Evolutionary conservation across 768 basidiomycete genomes (phyloP).

Genomic region (Pholiota microspora): DNA sequence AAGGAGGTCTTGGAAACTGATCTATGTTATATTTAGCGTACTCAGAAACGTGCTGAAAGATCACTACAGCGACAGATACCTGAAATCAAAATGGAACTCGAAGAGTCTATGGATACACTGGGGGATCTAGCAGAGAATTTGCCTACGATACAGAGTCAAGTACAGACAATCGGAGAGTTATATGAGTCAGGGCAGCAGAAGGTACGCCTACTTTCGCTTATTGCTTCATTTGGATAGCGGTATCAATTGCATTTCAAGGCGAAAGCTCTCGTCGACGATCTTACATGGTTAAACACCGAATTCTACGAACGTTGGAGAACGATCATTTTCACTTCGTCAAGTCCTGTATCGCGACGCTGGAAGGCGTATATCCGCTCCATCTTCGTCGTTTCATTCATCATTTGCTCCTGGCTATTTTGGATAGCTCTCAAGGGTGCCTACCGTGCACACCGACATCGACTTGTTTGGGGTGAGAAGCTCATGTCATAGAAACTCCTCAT

Average conservation of each 20-base stretch:
- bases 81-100: conserved; percentile 56
- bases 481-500: conserved; percentile 49
- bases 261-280: conserved; percentile 55
- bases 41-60: conserved; percentile 55
- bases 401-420: conserved; percentile 60
- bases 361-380: conserved; percentile 59
- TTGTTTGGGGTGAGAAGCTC: conserved; percentile 78
- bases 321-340: conserved; percentile 70
- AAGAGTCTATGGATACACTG: conserved; percentile 58
- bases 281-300: conserved; percentile 77
- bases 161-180: conserved; percentile 57
- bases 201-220: conserved; percentile 22
- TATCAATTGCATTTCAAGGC: conserved; percentile 42
- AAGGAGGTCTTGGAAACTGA: background rate
- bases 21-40: conserved; percentile 39
- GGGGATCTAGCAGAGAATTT: conserved; percentile 55
- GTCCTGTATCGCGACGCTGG: conserved; percentile 74
- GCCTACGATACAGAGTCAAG: conserved; percentile 60
- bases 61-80: conserved; percentile 61
- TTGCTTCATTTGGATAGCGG: background rate
- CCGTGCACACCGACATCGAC: conserved; percentile 68
- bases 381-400: conserved; percentile 55
- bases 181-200: conserved; percentile 76
- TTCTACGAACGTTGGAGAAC: conserved; percentile 74
- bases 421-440: conserved; percentile 65